A percentile compares a stretch with the other conserved stretches of the same genome.
Evolutionary conservation across 345 rosid species (phyloP).

Genomic region (Aegle marmelos): DNA sequence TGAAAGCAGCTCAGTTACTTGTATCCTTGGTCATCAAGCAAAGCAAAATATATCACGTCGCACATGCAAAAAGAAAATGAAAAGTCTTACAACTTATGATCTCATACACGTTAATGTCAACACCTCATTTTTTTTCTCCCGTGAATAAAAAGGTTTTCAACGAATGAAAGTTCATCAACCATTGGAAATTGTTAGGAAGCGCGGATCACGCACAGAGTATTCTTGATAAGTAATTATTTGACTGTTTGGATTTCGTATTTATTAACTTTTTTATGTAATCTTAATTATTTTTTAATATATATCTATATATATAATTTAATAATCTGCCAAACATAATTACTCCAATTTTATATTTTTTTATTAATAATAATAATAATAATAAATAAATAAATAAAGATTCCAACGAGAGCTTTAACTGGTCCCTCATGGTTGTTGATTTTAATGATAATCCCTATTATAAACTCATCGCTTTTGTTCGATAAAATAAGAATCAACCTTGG

Average conservation of each 20-base stretch:
- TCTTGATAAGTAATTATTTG: not conserved
- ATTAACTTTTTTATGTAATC: not conserved
- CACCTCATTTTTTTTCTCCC: no score
- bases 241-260: rapidly evolving
- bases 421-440: no score
- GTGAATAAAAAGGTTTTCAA: no score
- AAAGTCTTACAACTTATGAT: not conserved
- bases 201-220: not conserved
- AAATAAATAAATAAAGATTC: no score
- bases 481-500: not conserved
- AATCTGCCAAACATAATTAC: no score
- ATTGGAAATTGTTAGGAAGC: not conserved
- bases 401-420: no score
- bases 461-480: no score
- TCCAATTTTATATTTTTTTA: no score
- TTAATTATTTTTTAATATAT: not conserved
- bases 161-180: not conserved
- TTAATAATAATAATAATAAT: not conserved
- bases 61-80: not conserved
- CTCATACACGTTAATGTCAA: not conserved
- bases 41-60: no score
- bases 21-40: not conserved
- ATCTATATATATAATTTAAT: not conserved
- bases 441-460: no score
- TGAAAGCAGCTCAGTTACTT: not conserved